Evolutionary conservation across 306 rosid species (phyloP), one percentile per base, ranked within the genome.

Genomic region (Gastrolobium villosum): DNA sequence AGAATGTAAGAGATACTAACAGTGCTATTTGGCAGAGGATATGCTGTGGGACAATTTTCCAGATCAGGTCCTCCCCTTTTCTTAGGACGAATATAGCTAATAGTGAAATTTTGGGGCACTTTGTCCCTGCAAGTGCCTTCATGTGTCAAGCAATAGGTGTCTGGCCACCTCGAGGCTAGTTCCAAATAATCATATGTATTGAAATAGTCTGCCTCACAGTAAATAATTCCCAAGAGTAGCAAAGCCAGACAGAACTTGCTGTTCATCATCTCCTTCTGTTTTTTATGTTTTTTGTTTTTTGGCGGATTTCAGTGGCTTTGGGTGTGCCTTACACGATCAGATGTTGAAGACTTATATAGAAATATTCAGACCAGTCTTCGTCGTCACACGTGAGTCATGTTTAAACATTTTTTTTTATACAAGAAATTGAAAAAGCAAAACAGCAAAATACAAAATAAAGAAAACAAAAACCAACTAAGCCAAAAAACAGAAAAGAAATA

Each of bases 81-180:
- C 49, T 6, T 37, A 3, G 69, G 69, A 63, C 49, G 69, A 39
- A 63, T 7, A 34, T 14, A 63, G 49, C 69, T 8, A 63, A 63
- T 63, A 39, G 69, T 63, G 34, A 63, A 63, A 63, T 37, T 14
- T 39, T 63, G 69, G 7, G 69, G 69, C 6, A 63, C 49, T 14
- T n/a, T 14, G 3, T 63, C 69, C 34, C 69, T 63, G 7, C 69
- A 63, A 39, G 30, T 49, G 40, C 69, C 69, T 3, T 63, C 69
- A 15, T 63, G 69, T 14, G 69, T 63, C 4, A 63, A 63, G 34
- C 69, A 63, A 39, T 37, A 63, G 1, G 49, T 7, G 34, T 63
- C 39, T 39, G 69, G 69, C 69, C 69, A 63, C 69, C 34, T 63
- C 15, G 39, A 63, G 49, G 34, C 32, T 63, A 63, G n/a, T 63